Conservation (phyloP, 805 yeast species). For the Candida coleopterorum region DNA sequence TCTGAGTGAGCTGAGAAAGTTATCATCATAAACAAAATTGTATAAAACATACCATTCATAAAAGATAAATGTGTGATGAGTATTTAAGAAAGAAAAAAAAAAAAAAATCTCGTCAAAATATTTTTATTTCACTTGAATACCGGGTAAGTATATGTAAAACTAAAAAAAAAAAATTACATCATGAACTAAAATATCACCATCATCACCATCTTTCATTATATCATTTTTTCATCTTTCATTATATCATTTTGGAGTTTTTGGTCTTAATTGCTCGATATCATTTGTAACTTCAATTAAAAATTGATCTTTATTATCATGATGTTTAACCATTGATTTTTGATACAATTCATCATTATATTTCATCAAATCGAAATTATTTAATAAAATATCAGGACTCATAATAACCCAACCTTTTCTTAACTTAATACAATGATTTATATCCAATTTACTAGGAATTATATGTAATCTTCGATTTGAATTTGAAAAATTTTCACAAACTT, state of each 20-base stretch:
- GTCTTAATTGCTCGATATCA: constrained; percentile 78
- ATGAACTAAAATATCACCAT: too few species aligned
- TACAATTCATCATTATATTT: constrained; percentile 28
- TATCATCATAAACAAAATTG: constrained; percentile 38
- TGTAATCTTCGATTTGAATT: constrained; percentile 79
- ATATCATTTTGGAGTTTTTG: constrained; percentile 60
- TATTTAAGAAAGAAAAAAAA: too few species aligned
- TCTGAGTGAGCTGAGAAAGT: constrained; percentile 59
- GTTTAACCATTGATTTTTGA: constrained; percentile 26
- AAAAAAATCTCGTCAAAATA: not conserved
- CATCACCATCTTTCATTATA: too few species aligned
- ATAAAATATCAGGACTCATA: constrained; percentile 74
- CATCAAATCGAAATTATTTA: constrained; percentile 56
- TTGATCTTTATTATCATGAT: constrained; percentile 22
- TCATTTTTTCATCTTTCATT: not conserved
- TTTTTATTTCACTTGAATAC: not conserved
- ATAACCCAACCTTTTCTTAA: constrained; percentile 89
- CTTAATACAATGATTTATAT: constrained; percentile 57
- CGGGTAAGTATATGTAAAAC: constrained; percentile 1
- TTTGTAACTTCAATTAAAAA: constrained; percentile 55
- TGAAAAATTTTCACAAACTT: constrained; percentile 84
- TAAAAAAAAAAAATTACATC: too few species aligned
- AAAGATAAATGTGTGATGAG: not conserved
- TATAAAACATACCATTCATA: not conserved
- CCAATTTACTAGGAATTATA: constrained; percentile 72